These are phyloP conservation scores for Pulveroboletus sp. DNA, from an alignment of 768 basidiomycete species.

Conservation along the genomic window DNA sequence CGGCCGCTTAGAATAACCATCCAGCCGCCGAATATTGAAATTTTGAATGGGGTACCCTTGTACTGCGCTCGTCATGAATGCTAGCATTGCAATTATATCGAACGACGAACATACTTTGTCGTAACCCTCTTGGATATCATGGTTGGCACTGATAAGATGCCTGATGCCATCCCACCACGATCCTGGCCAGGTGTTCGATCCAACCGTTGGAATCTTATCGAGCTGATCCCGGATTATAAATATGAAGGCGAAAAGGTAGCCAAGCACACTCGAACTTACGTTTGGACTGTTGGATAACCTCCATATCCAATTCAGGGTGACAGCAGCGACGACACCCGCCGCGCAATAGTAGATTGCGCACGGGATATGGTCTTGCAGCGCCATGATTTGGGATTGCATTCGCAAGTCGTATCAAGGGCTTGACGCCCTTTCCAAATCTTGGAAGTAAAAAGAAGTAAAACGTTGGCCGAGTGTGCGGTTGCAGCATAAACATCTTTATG, in stretches of 20 bases:
- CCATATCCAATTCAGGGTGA: neutral
- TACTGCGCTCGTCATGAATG: conserved; percentile 14
- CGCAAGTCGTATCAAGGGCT: neutral
- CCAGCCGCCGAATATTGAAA: conserved; percentile 33
- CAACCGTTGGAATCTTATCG: conserved; percentile 30
- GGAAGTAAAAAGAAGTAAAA: neutral
- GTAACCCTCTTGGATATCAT: conserved; percentile 31
- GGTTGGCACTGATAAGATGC: conserved; percentile 14
- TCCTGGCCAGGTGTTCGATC: conserved; percentile 20
- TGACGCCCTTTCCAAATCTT: neutral
- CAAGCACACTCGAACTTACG: neutral
- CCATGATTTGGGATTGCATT: neutral
- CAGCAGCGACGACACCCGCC: neutral
- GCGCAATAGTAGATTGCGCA: neutral
- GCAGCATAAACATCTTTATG: neutral
- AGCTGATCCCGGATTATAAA: conserved; percentile 11
- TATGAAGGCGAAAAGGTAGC: too few species aligned
- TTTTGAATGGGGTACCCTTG: conserved; percentile 29
- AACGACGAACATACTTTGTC: conserved; percentile 18
- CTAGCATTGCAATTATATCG: neutral
- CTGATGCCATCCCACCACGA: conserved; percentile 26
- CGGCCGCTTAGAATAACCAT: conserved; percentile 33
- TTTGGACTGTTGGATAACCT: conserved; percentile 1
- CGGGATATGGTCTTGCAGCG: neutral
- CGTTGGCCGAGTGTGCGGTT: too few species aligned